Conservation (phyloP, 2,329 filamentous ascomycete genomes). For the Microsporum ferrugineum region DNA sequence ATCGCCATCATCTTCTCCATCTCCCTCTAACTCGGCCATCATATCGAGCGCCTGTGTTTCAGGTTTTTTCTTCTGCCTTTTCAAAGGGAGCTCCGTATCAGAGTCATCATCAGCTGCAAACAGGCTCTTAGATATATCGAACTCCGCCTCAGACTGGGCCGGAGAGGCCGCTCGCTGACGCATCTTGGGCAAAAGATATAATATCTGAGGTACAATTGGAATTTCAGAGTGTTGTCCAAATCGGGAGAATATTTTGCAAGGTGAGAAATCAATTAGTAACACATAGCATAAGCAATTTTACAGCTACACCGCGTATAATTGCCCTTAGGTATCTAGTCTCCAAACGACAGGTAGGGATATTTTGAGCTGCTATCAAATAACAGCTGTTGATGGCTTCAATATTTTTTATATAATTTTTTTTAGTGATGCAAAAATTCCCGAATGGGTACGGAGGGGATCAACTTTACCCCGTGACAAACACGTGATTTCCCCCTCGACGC, state of each 20-base stretch:
- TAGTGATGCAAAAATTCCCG: neutral
- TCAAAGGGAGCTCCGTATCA: slow-evolving; percentile 29
- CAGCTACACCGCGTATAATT: neutral
- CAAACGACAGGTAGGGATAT: neutral
- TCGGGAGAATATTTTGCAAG: neutral
- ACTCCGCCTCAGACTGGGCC: slow-evolving; percentile 73
- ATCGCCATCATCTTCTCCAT: slow-evolving; percentile 53
- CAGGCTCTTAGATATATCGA: slow-evolving; percentile 74
- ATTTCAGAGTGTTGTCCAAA: neutral
- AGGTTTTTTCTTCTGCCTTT: slow-evolving; percentile 30
- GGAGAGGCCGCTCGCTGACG: slow-evolving; percentile 64
- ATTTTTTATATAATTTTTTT: neutral
- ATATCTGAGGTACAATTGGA: neutral
- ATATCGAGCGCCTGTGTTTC: slow-evolving; percentile 38
- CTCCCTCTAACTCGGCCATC: slow-evolving; percentile 44
- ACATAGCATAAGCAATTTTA: neutral
- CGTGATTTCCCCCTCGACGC: slow-evolving; percentile 1
- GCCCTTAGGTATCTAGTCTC: neutral
- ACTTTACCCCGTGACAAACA: neutral
- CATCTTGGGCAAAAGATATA: slow-evolving; percentile 40
- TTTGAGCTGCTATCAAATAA: neutral
- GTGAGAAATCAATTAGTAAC: neutral
- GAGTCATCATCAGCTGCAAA: slow-evolving; percentile 51
- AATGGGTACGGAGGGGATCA: neutral
- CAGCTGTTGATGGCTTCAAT: neutral